Conservation (phyloP, 129 eudicot species). For the Mikania micrantha region DNA sequence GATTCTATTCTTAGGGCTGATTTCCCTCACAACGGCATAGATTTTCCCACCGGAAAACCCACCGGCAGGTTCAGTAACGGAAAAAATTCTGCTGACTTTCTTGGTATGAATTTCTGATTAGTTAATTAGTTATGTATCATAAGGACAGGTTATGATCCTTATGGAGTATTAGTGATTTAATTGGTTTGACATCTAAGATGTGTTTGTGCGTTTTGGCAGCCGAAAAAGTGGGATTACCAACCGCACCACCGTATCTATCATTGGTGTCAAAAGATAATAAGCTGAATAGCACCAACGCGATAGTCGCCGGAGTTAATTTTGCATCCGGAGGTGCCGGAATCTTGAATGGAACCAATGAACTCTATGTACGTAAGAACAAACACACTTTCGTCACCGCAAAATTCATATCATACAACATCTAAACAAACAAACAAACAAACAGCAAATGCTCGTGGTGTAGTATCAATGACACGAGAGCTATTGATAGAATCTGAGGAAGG, state of each 20-base stretch:
- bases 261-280: conserved; percentile 6
- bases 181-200: neutral
- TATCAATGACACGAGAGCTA: no score
- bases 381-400: no score
- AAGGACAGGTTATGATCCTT: no score
- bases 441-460: no score
- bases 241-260: conserved; percentile 46
- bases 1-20: conserved; percentile 52
- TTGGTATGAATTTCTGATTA: conserved; percentile 20
- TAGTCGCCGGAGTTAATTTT: conserved; percentile 48
- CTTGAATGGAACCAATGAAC: conserved; percentile 38
- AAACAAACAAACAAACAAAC: no score
- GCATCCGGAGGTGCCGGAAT: conserved; percentile 73
- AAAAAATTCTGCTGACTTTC: conserved; percentile 67
- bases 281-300: neutral
- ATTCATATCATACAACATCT: no score
- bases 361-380: conserved; percentile 44
- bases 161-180: neutral
- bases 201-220: conserved; percentile 27
- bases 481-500: no score
- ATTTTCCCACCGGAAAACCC: conserved; percentile 42
- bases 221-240: conserved; percentile 52
- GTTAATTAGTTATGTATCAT: no score
- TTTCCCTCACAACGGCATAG: conserved; percentile 66
- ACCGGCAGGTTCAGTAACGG: conserved; percentile 77